Conservation (phyloP, 2,329 filamentous ascomycete genomes). For the Colletotrichum cereale region DNA sequence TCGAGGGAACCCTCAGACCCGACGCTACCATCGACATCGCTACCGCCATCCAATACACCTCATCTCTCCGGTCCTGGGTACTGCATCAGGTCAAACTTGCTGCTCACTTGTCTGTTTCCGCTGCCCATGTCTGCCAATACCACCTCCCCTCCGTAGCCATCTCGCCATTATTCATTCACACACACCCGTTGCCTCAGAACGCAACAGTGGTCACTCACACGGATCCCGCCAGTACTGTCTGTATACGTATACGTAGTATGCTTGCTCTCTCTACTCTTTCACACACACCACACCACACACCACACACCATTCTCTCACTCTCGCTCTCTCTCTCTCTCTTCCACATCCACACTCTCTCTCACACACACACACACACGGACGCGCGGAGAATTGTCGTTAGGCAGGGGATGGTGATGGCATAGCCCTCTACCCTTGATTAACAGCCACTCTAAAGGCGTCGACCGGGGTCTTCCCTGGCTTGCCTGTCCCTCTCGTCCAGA, state of each 20-base stretch:
- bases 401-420: slow-evolving; percentile 50
- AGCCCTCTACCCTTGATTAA: slow-evolving; percentile 53
- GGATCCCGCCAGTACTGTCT: background rate
- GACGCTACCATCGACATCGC: slow-evolving; percentile 29
- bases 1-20: slow-evolving; percentile 35
- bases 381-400: slow-evolving; percentile 53
- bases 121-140: slow-evolving; percentile 13
- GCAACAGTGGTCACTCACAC: background rate
- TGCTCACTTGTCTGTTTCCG: slow-evolving; percentile 2
- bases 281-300: slow-evolving; percentile 41
- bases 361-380: slow-evolving; percentile 43
- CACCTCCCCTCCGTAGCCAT: background rate
- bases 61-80: slow-evolving; percentile 14
- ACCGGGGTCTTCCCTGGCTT: slow-evolving; percentile 51
- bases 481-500: slow-evolving; percentile 50
- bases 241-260: too few relatives aligned
- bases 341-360: slow-evolving; percentile 20
- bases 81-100: slow-evolving; percentile 8
- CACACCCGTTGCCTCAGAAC: background rate
- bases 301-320: slow-evolving; percentile 30
- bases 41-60: slow-evolving; percentile 6
- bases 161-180: background rate
- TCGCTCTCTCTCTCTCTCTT: slow-evolving; percentile 18
- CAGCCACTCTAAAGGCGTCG: slow-evolving; percentile 53
- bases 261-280: slow-evolving; percentile 9